Base-by-base conservation (phyloP, 768 basidiomycete genomes). In the Cystobasidium onofrii region DNA sequence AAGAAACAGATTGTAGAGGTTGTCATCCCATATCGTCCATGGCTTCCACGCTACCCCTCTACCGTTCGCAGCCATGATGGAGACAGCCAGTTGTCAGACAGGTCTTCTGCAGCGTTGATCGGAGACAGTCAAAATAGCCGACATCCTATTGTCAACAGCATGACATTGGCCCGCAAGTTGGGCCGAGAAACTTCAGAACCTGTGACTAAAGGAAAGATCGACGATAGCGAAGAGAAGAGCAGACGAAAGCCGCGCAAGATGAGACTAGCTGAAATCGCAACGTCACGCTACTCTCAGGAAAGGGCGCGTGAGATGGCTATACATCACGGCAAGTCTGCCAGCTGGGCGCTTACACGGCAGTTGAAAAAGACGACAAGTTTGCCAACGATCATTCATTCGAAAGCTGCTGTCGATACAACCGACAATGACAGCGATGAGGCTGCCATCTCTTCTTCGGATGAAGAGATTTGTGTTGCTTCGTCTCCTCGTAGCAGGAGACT, bases 1-100 rank as follows among this genome's bases (percentile, higher is more conserved):
- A 46, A 64, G 33, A 27, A 20, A 46, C 63, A 39, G 20, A 39
- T 64, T 36, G 43, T 64, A 3, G 63, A 64, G 25, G 63, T 64
- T 27, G 33, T 64, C 33, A 64, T 64, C 25, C 63, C 63, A 7
- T 64, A 64, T 64, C 63, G 63, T 13, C 36, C 63, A 17, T 60
- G 57, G 57, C 57, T 60, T 12, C 33, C 57, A 29, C 57, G 57
- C 27, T 29, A 34, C 57, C 25, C 29, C 31, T 29, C 57, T 25
- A 50, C 46, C 15, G n/a, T 20, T 20, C 46, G 46, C 15, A 50
- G n/a, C n/a, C 10, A 20, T 9, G 46, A 50, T n/a, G 46, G 20
- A 27, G 6, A 20, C 57, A 29, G 57, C 31, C 57, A 60, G 31
- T 17, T 6, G 31, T 29, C 25, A 12, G 25, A 12, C 57, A 60